Evolutionary conservation across 202 grass and related monocot genomes (phyloP), one percentile per base, ranked within the genome.

Genomic region (Panicum hallii): DNA sequence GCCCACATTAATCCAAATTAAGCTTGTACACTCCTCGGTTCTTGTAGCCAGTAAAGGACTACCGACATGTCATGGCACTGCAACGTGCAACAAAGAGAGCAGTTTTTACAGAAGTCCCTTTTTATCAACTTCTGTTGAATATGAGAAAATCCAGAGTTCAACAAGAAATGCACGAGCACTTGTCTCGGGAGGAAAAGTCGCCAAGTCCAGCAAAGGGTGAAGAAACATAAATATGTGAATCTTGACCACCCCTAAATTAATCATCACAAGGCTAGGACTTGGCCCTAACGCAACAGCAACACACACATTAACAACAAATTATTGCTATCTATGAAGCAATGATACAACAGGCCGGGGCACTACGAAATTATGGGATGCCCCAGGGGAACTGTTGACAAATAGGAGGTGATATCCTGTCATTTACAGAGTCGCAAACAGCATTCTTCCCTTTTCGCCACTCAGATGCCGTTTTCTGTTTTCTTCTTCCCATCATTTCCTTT

Each of bases 221-320:
- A 87, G 85, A 90, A 80, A 87, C 89, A 90, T 90, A 90, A 87
- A 90, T 84, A 90, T 84, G 75, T 90, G 89, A 84, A 90, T 90
- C 89, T 89, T 90, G 76, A 90, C 81, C 85, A 76, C 89, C 81
- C 74, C 89, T 90, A 90, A 84, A 80, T 90, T 87, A 90, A 87
- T 32, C 81, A 81, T 70, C 85, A 87, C 85, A 75, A 87, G 74
- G 89, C 84, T 90, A 87, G 85, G 85, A 90, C 85, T 90, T 87
- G 89, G 89, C 89, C 89, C 89, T 90, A 90, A 90, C 83, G 50
- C 85, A 84, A 60, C 80, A 72, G 67, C 66, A 44, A 67, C 81
- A 47, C 63, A 84, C 70, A 85, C 47, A 66, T 67, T 70, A 83
- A 87, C 67, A 89, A 65, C 74, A 76, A 84, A 84, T 90, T 87